Evolutionary conservation across 1,284 basidiomycete genomes (phyloP), one percentile per base, ranked within the genome.

Genomic region (Apiotrichum gamsii): DNA sequence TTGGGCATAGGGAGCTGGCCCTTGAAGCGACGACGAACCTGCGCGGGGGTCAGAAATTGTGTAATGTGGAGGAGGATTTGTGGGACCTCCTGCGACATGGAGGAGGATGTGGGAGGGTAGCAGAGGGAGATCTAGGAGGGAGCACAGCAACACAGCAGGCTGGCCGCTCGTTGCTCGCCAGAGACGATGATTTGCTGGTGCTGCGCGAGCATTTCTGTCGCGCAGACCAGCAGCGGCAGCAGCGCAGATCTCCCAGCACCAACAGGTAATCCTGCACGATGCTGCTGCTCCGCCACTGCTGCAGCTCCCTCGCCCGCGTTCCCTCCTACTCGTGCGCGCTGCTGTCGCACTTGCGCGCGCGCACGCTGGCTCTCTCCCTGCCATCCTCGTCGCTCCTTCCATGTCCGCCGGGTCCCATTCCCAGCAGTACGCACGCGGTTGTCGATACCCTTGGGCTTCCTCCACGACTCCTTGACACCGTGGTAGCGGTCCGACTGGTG

Each of bases 401-500:
- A 10, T 19, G 24, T 5, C 37, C 25, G n/a, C 16, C 42, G n/a
- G 20, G 29, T 37, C 33, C 18, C 18, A n/a, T n/a, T n/a, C 21
- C 32, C 21, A n/a, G n/a, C 23, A 9, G 31, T 45, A 67, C 68
- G 30, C 55, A 73, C 71, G 71, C 90, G 83, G 82, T 91, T 91
- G 74, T 91, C 90, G 66, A 91, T 91, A 87, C 89, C 74, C 82
- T 93, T 94, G 62, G 90, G 90, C 78, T 94, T 96, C 75, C 91
- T 82, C 93, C 91, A 96, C 80, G 87, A 79, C 80, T 93, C 90
- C 81, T 91, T 91, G 62, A 96, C 90, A 60, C 84, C 78, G 73
- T 87, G 81, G 79, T 94, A 96, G 72, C 93, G 85, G 78, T 95
- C 91, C 49, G 89, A 93, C 77, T 96, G 91, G 77, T 95, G 91